phyloP scores from a whole-genome alignment of 257 asterid genomes.

The Scutellaria barbata region DNA sequence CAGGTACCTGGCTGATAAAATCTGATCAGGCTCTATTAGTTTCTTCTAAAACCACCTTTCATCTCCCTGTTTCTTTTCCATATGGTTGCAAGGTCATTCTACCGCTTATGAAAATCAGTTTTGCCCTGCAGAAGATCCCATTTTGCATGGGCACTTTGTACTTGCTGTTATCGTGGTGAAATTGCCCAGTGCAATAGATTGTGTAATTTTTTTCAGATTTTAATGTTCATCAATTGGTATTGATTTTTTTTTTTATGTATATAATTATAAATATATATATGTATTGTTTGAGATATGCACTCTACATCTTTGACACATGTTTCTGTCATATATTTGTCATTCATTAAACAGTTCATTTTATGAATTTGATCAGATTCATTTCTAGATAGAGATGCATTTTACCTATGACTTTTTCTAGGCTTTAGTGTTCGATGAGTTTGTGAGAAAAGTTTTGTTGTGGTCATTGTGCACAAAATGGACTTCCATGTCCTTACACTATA shows the following conservation, averaged over 20 bases:
- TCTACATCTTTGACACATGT: not conserved
- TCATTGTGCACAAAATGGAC: too few relatives aligned
- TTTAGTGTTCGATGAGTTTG: not conserved
- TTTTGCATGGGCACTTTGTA: conserved; percentile 9
- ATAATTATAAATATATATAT: not conserved
- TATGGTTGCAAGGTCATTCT: conserved; percentile 45
- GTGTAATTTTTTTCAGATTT: not conserved
- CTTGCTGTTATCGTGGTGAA: conserved; percentile 4
- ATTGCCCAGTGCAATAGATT: conserved; percentile 7
- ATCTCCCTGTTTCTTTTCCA: not conserved
- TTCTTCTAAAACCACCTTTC: not conserved
- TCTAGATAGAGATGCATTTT: not conserved
- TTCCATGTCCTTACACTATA: too few relatives aligned
- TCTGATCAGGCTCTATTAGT: conserved; percentile 44
- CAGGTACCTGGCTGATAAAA: conserved; percentile 71
- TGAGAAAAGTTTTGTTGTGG: too few relatives aligned
- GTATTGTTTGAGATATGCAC: not conserved
- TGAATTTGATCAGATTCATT: not conserved
- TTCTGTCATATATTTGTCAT: not conserved
- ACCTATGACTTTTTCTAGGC: not conserved
- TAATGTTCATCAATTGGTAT: conserved; percentile 15
- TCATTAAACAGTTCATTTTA: not conserved
- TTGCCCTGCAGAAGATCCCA: conserved; percentile 1
- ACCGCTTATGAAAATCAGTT: conserved; percentile 35
- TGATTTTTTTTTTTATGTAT: not conserved